Base-by-base conservation (phyloP, 2,329 filamentous ascomycete genomes). In the Aureobasidium sp. region DNA sequence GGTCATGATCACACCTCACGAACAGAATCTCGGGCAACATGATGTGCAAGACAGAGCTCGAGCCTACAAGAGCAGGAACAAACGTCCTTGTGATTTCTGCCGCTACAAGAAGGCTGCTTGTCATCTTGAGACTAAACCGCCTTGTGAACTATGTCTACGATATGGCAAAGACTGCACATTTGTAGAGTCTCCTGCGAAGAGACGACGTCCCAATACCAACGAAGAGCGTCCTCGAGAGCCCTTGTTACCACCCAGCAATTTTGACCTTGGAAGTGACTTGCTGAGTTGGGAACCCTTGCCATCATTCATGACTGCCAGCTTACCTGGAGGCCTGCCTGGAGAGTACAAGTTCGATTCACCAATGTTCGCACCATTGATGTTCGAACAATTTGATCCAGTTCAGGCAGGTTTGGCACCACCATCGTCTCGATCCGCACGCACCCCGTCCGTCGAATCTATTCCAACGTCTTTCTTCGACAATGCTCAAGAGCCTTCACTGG, bases 21-120 rank as follows among this genome's bases (percentile, higher is more conserved):
- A 53, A 20, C 48, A 62, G 5, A 51, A 32, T 23, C 27, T 58
- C 42, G 53, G 47, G 15, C 53, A 47, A 10, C 39, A 15, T 41
- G 62, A 63, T 42, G 37, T 29, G 1, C 62, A 60, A 32, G 71
- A 72, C 57, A 67, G 71, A 61, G 69, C 71, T 42, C 64, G 71
- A 63, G 70, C 70, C 39, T 73, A 73, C 69, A 73, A 73, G 67
- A 72, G 70, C 56, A 68, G 72, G 23, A 73, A 72, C 63, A 73
- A 72, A 66, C 70, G 77, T 42, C 77, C 77, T 5, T 80, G 77
- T 67, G 77, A 79, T 65, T 78, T 78, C 66, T 79, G 77, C 64
- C 72, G 76, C 12, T 75, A 74, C 20, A 74, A 77, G 62, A 77
- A 79, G 65, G 75, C 77, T 1, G 77, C 77, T 10, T 79, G 77